phyloP scores from a whole-genome alignment of 2,329 filamentous ascomycete genomes.

The Xylaria sp. region DNA sequence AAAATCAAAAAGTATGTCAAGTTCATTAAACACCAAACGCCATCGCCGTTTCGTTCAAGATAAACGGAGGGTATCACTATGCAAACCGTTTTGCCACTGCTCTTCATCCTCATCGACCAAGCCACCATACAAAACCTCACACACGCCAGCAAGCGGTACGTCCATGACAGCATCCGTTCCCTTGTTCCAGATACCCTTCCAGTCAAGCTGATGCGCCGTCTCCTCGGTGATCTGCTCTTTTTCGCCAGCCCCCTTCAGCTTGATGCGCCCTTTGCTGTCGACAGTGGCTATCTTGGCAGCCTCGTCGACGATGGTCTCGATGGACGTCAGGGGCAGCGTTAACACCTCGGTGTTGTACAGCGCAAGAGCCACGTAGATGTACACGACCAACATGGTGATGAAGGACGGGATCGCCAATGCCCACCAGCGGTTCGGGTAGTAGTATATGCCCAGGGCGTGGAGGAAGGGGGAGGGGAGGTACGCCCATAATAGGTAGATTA shows the following conservation, averaged over 20 bases:
- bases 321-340: slow-evolving; percentile 79
- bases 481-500: slow-evolving; percentile 80
- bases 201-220: slow-evolving; percentile 62
- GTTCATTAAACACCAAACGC: slow-evolving; percentile 14
- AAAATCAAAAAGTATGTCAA: not conserved
- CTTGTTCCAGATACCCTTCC: slow-evolving; percentile 86
- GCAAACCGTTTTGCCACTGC: slow-evolving; percentile 4
- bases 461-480: slow-evolving; percentile 93
- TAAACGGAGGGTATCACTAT: slow-evolving; percentile 30
- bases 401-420: slow-evolving; percentile 90
- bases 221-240: slow-evolving; percentile 51
- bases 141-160: slow-evolving; percentile 92
- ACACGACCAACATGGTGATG: slow-evolving; percentile 86
- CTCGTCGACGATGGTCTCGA: slow-evolving; percentile 93
- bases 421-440: slow-evolving; percentile 99
- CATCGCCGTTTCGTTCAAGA: slow-evolving; percentile 11
- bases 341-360: slow-evolving; percentile 90
- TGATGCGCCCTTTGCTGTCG: slow-evolving; percentile 71
- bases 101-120: slow-evolving; percentile 39
- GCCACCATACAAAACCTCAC: slow-evolving; percentile 89
- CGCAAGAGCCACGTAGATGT: slow-evolving; percentile 93
- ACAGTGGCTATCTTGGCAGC: slow-evolving; percentile 86
- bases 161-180: slow-evolving; percentile 98
- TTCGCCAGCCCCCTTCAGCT: slow-evolving; percentile 49
- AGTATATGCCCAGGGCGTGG: slow-evolving; percentile 91